Conservation (phyloP, 805 yeast species). For the Kazachstania viticola region DNA sequence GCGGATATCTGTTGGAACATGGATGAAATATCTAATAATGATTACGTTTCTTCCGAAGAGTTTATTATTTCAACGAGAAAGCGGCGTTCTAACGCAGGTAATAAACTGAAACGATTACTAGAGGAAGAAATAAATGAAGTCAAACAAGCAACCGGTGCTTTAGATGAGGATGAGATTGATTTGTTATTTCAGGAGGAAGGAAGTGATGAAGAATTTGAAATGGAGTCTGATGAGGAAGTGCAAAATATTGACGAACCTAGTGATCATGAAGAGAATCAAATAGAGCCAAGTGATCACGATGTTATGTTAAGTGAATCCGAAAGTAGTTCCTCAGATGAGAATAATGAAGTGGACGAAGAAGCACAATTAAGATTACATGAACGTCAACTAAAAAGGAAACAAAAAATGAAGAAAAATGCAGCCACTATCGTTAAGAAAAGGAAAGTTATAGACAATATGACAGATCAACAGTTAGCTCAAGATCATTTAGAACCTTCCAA, state of each 20-base stretch:
- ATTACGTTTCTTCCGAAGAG: too few species aligned
- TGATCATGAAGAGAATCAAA: constrained; percentile 7
- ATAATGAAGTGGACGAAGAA: constrained; percentile 43
- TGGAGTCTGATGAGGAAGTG: constrained; percentile 17
- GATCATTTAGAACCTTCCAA: constrained; percentile 11
- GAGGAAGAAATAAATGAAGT: constrained; percentile 48
- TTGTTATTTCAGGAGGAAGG: constrained; percentile 56
- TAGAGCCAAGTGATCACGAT: constrained; percentile 20
- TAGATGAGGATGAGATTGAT: constrained; percentile 68
- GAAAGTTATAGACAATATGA: constrained; percentile 18
- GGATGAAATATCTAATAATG: too few species aligned
- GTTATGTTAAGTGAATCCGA: constrained; percentile 23
- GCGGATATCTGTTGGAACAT: too few species aligned
- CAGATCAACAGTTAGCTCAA: too few species aligned
- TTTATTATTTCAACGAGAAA: constrained; percentile 63
- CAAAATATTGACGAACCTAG: constrained; percentile 23
- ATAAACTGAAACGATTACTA: constrained; percentile 59
- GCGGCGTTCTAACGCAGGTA: constrained; percentile 84
- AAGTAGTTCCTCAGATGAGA: too few species aligned
- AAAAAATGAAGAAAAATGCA: constrained; percentile 11
- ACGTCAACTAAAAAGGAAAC: constrained; percentile 19
- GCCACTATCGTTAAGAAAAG: constrained; percentile 28
- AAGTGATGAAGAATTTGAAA: constrained; percentile 38
- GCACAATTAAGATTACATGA: constrained; percentile 42
- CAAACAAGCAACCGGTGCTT: constrained; percentile 29